These are phyloP conservation scores for Pythium chondricola DNA, from an alignment of 352 stramenopile genomes.

Conservation along the genomic window DNA sequence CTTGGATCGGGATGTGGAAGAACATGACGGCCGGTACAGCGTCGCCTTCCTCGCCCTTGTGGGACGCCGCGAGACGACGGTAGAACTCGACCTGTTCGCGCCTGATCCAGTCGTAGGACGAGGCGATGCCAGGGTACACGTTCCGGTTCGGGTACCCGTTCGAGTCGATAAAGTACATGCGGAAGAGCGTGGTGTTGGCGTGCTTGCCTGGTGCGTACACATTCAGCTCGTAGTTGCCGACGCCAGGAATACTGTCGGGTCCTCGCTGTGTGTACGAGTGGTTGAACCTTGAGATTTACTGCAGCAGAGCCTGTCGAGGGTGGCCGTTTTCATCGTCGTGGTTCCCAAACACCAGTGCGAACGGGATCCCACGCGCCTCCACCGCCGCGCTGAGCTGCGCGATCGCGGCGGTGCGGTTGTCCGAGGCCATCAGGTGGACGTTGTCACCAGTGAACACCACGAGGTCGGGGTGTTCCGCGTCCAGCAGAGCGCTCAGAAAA, in stretches of 20 bases:
- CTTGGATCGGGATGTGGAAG: conserved; percentile 55
- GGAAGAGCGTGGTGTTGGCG: conserved; percentile 26
- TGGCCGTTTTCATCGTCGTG: conserved; percentile 51
- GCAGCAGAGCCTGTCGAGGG: conserved; percentile 31
- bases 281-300: conserved; percentile 25
- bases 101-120: conserved; percentile 50
- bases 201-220: conserved; percentile 27
- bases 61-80: conserved; percentile 20
- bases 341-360: conserved; percentile 55
- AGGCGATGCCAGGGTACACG: conserved; percentile 27
- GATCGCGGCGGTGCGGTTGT: conserved; percentile 26
- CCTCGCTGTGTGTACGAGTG: conserved; percentile 46
- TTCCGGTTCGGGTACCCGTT: conserved; percentile 19
- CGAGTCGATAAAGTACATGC: conserved; percentile 65
- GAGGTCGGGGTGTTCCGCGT: conserved; percentile 56
- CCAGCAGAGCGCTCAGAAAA: conserved; percentile 50
- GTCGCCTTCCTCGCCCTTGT: conserved; percentile 9
- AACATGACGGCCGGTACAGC: conserved; percentile 49
- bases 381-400: conserved; percentile 28
- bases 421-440: conserved; percentile 25
- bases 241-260: conserved; percentile 34
- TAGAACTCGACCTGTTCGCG: conserved; percentile 45
- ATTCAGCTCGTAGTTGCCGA: conserved; percentile 60
- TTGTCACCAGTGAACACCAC: conserved; percentile 67
- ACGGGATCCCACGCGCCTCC: conserved; percentile 41